A percentile compares a stretch with the other conserved stretches of the same genome.
Evolutionary conservation across 1,139 yeast genomes (phyloP).

Genomic region (Candida glucosophila): DNA sequence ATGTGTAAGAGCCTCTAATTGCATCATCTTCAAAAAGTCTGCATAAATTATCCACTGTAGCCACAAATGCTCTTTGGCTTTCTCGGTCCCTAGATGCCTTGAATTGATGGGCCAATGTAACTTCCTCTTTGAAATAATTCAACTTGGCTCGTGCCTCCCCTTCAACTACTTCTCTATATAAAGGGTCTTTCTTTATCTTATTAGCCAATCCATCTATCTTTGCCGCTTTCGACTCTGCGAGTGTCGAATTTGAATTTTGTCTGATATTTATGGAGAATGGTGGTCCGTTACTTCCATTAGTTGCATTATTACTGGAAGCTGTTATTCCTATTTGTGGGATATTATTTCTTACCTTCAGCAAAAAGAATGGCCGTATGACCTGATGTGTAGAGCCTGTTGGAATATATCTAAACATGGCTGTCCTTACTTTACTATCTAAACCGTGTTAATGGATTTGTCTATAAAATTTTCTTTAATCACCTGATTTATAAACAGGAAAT

Average conservation of each 20-base stretch:
- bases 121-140: constrained; percentile 20
- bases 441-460: no score
- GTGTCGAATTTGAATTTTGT: no score
- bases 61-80: constrained; percentile 13
- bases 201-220: constrained; percentile 10
- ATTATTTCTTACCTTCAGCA: constrained; percentile 31
- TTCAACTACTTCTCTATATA: constrained; percentile 13
- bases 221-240: constrained; percentile 5
- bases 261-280: no score
- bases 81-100: constrained; percentile 9
- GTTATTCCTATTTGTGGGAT: constrained; percentile 15
- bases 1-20: constrained; percentile 16
- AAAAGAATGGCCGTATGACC: constrained; percentile 30
- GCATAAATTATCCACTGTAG: constrained; percentile 14
- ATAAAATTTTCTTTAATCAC: no score
- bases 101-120: constrained; percentile 14
- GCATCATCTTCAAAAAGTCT: constrained; percentile 21
- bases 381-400: constrained; percentile 29
- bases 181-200: constrained; percentile 15
- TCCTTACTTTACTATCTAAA: neutral
- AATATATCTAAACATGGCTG: constrained; percentile 31
- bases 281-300: constrained; percentile 4
- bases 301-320: constrained; percentile 9
- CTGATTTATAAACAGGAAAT: no score
- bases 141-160: constrained; percentile 15